These are phyloP conservation scores for Planoprotostelium fungivorum DNA, from an alignment of 78 protist genomes.

Conservation along the genomic window DNA sequence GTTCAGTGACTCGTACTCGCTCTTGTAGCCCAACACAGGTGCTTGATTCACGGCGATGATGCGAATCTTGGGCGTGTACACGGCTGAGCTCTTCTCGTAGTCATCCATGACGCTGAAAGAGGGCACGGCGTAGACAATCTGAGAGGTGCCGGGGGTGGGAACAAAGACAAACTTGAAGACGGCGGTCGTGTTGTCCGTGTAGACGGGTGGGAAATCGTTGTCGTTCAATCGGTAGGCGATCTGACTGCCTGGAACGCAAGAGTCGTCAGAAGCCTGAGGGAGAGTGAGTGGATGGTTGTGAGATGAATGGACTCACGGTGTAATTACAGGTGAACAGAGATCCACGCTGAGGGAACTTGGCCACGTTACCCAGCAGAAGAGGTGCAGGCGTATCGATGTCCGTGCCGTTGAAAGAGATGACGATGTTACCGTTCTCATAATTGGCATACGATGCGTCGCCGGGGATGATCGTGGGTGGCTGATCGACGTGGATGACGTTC, in stretches of 20 bases:
- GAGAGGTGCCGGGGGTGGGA: neutral
- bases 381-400: neutral
- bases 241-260: too few relatives aligned
- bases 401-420: neutral
- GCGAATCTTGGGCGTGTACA: neutral
- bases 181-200: too few relatives aligned
- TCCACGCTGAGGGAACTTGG: neutral
- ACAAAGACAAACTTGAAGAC: neutral
- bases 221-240: too few relatives aligned
- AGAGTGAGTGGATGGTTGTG: too few relatives aligned
- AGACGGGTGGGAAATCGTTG: too few relatives aligned
- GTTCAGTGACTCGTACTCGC: neutral
- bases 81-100: neutral
- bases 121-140: neutral
- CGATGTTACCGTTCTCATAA: neutral
- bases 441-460: neutral
- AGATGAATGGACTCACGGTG: too few relatives aligned
- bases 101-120: neutral
- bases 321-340: too few relatives aligned
- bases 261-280: too few relatives aligned
- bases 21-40: neutral
- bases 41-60: neutral
- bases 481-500: neutral
- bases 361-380: neutral
- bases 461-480: neutral